Evolutionary conservation across 2,329 filamentous ascomycete genomes (phyloP), one percentile per base, ranked within the genome.

Genomic region (Hirsutella minnesotensis): DNA sequence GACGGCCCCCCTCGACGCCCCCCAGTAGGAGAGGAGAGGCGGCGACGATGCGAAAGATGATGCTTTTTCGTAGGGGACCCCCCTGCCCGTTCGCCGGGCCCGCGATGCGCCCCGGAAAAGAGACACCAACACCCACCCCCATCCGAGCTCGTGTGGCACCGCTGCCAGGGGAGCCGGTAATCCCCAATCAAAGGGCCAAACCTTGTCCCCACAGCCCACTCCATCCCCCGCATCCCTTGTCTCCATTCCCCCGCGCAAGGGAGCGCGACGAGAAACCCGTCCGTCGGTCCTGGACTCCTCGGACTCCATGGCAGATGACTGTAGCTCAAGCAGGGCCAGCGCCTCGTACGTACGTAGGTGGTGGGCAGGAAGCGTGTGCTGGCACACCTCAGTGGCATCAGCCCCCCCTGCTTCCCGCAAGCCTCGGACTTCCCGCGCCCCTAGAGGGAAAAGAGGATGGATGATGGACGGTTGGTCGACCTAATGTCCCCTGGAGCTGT

Each of bases 151-250:
- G 12, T 27, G 24, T 27, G 24, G 24, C 24, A 27, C 24, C 15
- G 33, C 12, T 9, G 15, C 31, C n/a, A 36, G 16, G 34, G 34
- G 19, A 9, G 18, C 12, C 18, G n/a, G 13, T 4, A 12, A 20
- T 19, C 9, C 34, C 34, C 34, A 12, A 18, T 20, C 12, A 12
- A 21, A 19, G 5, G 18, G 19, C 10, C 16, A 31, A 41, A 37
- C 40, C 34, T 29, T 38, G 42, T 34, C 39, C 42, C 36, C 44
- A 40, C 40, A 42, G 42, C 21, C 37, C 7, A 15, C 9, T 30
- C 24, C 24, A 22, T 16, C 29, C 24, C 31, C 31, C 31, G 13
- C 31, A 34, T 18, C 35, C 35, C 19, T 37, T 21, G 10, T 37
- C 35, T 19, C 35, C 18, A 19, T 19, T 19, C 35, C 35, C 35